These are phyloP conservation scores for Plenodomus lindquistii DNA, from an alignment of 2,329 filamentous ascomycete genomes.

Conservation along the genomic window DNA sequence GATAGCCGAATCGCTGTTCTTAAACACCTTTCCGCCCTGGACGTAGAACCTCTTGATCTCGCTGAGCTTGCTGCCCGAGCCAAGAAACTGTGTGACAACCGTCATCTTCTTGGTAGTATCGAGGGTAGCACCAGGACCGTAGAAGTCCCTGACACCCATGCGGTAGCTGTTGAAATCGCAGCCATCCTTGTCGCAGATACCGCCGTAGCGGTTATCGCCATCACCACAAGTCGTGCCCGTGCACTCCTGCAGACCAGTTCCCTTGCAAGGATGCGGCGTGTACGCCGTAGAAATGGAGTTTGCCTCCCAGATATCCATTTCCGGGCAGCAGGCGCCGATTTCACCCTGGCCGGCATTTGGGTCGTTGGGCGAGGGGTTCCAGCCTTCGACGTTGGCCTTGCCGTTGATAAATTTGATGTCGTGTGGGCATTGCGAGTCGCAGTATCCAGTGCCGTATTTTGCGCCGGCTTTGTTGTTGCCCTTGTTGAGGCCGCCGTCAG, in stretches of 20 bases:
- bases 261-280: constrained; percentile 67
- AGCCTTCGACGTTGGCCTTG: constrained; percentile 59
- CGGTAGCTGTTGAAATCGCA: constrained; percentile 67
- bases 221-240: constrained; percentile 48
- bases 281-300: constrained; percentile 67
- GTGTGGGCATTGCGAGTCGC: constrained; percentile 47
- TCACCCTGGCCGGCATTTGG: constrained; percentile 57
- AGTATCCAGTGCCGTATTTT: constrained; percentile 61
- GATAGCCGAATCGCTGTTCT: constrained; percentile 50
- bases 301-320: constrained; percentile 74
- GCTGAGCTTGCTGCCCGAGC: constrained; percentile 47
- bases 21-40: constrained; percentile 55
- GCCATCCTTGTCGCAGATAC: constrained; percentile 69
- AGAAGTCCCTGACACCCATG: constrained; percentile 66
- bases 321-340: constrained; percentile 66
- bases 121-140: constrained; percentile 58
- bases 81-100: constrained; percentile 58
- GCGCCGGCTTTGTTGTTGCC: constrained; percentile 58
- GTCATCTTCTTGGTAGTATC: constrained; percentile 51
- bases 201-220: constrained; percentile 59
- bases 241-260: constrained; percentile 57
- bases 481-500: constrained; percentile 57
- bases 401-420: constrained; percentile 60
- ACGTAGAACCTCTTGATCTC: constrained; percentile 57
- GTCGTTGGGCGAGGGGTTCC: constrained; percentile 58